phyloP scores from a whole-genome alignment of 129 eudicot species.

The Flaveria sonorensis region DNA sequence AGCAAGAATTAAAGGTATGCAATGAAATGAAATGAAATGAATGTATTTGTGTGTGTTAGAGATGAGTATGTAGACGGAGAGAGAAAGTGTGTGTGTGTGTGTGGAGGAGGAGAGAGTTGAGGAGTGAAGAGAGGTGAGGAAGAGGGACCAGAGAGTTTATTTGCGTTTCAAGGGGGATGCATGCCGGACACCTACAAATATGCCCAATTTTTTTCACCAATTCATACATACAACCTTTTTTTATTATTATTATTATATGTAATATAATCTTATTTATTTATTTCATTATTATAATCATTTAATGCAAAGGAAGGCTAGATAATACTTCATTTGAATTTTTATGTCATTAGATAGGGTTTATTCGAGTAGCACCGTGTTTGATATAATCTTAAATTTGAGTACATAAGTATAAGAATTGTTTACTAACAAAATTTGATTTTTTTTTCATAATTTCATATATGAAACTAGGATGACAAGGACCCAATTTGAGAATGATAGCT shows the following conservation, averaged over 20 bases:
- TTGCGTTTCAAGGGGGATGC: constrained; percentile 74
- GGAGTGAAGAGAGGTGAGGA: constrained; percentile 38
- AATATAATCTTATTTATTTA: background rate
- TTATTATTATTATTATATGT: background rate
- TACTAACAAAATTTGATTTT: no score
- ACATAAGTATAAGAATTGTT: no score
- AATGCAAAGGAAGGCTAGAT: no score
- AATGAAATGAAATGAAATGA: no score
- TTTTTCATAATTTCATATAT: no score
- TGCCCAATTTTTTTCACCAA: constrained; percentile 34
- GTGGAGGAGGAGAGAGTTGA: constrained; percentile 28
- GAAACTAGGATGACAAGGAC: no score
- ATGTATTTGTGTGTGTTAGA: constrained; percentile 13
- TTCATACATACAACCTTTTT: background rate
- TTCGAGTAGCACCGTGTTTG: no score
- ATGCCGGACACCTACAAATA: constrained; percentile 50
- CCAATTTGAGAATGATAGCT: no score
- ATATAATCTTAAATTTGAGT: no score
- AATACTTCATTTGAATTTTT: no score
- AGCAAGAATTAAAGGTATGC: background rate
- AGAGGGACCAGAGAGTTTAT: constrained; percentile 56
- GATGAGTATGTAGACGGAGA: constrained; percentile 28
- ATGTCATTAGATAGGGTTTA: no score
- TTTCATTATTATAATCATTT: background rate
- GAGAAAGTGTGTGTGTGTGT: background rate